Conservation (phyloP, 148 eudicot genomes). For the Camellia granthamiana region DNA sequence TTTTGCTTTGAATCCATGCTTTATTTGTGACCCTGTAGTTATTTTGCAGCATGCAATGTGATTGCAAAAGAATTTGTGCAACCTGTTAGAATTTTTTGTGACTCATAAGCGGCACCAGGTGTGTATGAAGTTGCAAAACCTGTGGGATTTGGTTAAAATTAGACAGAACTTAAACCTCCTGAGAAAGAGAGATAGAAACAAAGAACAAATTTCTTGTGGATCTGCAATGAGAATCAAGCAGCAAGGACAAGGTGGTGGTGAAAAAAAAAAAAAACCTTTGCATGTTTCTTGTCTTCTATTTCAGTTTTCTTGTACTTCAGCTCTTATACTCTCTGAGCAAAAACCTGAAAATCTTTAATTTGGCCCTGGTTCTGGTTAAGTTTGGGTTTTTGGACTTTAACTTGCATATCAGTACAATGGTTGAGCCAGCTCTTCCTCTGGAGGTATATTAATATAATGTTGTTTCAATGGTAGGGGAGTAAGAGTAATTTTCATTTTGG, state of each 20-base stretch:
- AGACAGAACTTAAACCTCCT: background rate
- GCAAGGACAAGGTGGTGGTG: background rate
- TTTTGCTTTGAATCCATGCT: conserved; percentile 5
- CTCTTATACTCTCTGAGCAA: too few species aligned
- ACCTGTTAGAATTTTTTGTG: background rate
- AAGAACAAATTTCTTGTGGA: background rate
- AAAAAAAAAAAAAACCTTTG: background rate
- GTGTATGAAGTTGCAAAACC: background rate
- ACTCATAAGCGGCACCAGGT: background rate
- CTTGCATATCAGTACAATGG: too few species aligned
- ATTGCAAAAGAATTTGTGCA: background rate
- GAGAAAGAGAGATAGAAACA: background rate
- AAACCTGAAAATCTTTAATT: too few species aligned
- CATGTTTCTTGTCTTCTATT: background rate
- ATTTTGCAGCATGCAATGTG: background rate
- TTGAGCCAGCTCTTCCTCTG: too few species aligned
- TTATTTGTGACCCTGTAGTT: background rate
- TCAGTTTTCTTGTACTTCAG: background rate
- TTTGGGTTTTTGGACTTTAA: too few species aligned
- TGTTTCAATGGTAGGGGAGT: too few species aligned
- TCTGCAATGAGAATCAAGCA: conserved; percentile 1
- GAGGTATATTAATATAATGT: too few species aligned
- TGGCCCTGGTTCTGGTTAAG: too few species aligned
- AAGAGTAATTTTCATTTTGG: too few species aligned
- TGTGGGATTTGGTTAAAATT: background rate